Base-by-base conservation (phyloP, 441 rosid species). In the Adansonia grandidieri region DNA sequence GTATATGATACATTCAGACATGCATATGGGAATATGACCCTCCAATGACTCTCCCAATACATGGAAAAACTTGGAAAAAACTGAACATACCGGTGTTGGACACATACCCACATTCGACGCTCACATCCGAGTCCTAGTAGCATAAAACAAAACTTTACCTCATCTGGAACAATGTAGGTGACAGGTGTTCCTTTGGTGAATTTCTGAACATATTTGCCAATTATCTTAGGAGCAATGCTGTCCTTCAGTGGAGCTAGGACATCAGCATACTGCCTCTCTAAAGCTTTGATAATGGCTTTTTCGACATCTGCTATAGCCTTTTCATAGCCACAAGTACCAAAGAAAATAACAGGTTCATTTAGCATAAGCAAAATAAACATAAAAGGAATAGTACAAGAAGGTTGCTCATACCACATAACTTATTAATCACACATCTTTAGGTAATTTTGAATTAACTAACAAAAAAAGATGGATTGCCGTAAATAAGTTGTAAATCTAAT, bases 171-270 rank as follows among this genome's bases (percentile, higher is more conserved):
- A 79, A 82, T 58, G 70, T 94, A 96, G 68, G 87, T 82, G 82
- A 82, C 86, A 44, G 87, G 84, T 11, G 94, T 80, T 79, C 99
- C 86, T 85, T 94, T 92, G 42, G 96, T 89, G 54, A 96, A 78
- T 85, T 93, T 96, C 79, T 96, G 91, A 47, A 96, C 97, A 82
- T 91, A 92, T 85, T 95, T 95, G 71, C 98, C 94, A 78, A 95
- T 87, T 24, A 90, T 89, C 87, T 93, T 93, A 64, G 91, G 84
- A 37, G 82, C 56, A 24, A 87, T 75, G 74, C 84, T 89, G 57
- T 95, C 97, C 89, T 89, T 95, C 74, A 93, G 50, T 20, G 97
- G 95, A n/a, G 93, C 87, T 76, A 96, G 82, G 63, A 89, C 88
- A 71, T 92, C 99, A 17, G 92, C 85, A 85, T 90, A 92, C 47